Evolutionary conservation across 1,284 basidiomycete genomes (phyloP).

Genomic region (Apiotrichum laibachii): DNA sequence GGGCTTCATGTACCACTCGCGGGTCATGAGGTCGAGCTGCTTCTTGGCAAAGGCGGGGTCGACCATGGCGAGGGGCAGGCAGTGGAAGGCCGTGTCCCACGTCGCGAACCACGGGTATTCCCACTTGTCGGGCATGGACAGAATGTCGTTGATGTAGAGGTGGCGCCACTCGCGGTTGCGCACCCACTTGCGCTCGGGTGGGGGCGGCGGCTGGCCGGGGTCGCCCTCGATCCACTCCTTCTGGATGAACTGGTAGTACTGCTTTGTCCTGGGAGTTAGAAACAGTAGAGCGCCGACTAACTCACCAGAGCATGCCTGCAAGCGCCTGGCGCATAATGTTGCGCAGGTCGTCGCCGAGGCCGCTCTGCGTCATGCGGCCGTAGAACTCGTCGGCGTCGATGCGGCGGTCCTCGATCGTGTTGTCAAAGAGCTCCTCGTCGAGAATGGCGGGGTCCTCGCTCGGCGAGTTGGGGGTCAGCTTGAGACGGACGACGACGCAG

Average conservation of each 20-base stretch:
- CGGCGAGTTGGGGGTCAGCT: slow-evolving; percentile 76
- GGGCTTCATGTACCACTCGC: slow-evolving; percentile 98
- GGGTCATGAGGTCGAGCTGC: slow-evolving; percentile 89
- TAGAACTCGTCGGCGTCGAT: slow-evolving; percentile 97
- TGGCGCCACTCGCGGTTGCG: slow-evolving; percentile 94
- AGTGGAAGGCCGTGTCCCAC: slow-evolving; percentile 97
- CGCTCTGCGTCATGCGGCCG: slow-evolving; percentile 69
- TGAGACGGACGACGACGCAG: slow-evolving; percentile 91
- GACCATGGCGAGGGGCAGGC: slow-evolving; percentile 91
- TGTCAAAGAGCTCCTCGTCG: slow-evolving; percentile 88
- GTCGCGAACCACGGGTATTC: slow-evolving; percentile 95
- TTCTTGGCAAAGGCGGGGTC: slow-evolving; percentile 96
- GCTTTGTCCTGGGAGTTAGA: slow-evolving; percentile 63
- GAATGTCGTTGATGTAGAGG: slow-evolving; percentile 88
- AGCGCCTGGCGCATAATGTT: slow-evolving; percentile 98
- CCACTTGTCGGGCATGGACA: slow-evolving; percentile 99
- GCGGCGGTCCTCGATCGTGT: slow-evolving; percentile 78
- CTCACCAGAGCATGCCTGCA: slow-evolving; percentile 88
- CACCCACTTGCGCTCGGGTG: slow-evolving; percentile 79
- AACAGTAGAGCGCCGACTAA: no score
- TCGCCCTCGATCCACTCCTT: slow-evolving; percentile 95
- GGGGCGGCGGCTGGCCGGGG: slow-evolving; percentile 89
- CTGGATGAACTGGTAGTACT: slow-evolving; percentile 93
- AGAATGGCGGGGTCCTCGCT: slow-evolving; percentile 74
- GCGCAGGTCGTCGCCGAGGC: slow-evolving; percentile 84